A percentile compares a stretch with the other conserved stretches of the same genome.
Conservation (phyloP, 371 early-diverging fungal species). For the Mucor sp. region DNA sequence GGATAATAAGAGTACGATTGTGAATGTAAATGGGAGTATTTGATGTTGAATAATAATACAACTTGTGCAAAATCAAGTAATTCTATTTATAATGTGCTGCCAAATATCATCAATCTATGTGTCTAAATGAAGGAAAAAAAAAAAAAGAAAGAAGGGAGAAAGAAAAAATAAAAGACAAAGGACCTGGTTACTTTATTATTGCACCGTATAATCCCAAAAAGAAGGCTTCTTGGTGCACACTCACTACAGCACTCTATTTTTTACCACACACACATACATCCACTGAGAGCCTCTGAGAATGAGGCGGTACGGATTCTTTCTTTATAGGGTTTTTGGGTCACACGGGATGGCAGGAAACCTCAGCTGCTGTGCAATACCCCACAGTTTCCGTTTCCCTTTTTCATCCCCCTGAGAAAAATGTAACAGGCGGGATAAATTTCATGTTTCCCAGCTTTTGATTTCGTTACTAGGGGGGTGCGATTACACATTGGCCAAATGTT, state of each 20-base stretch:
- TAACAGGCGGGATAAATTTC: neutral
- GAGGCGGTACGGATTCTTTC: neutral
- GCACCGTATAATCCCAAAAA: neutral
- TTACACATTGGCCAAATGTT: neutral
- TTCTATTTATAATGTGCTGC: neutral
- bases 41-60: neutral
- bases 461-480: neutral
- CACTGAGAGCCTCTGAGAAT: neutral
- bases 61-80: neutral
- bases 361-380: slow-evolving; percentile 2
- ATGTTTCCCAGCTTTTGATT: neutral
- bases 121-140: neutral
- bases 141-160: neutral
- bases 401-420: neutral
- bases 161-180: neutral
- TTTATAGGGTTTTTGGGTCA: neutral
- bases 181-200: neutral
- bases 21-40: neutral
- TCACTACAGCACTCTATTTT: neutral
- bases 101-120: neutral
- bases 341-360: neutral
- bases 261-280: neutral
- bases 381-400: neutral
- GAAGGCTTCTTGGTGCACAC: neutral
- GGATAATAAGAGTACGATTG: neutral